These are phyloP conservation scores for Acer saccharum DNA, from an alignment of 345 rosid genomes.

Conservation along the genomic window DNA sequence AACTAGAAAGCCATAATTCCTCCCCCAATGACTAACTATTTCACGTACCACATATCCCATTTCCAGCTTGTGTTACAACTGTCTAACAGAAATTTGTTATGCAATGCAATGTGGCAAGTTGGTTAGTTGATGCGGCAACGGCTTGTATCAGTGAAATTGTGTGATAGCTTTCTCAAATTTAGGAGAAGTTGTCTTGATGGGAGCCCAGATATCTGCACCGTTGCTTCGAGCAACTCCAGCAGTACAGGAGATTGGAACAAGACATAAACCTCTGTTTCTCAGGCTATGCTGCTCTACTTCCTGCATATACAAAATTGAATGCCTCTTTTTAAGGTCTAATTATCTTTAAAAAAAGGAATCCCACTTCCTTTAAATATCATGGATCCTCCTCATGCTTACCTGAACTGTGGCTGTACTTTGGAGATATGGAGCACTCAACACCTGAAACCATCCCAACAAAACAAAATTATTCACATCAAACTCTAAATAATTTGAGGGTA, in stretches of 20 bases:
- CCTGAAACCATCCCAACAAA: conserved; percentile 52
- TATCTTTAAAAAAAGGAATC: neutral
- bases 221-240: conserved; percentile 80
- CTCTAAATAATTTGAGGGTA: neutral
- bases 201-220: conserved; percentile 98
- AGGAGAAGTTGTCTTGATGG: conserved; percentile 74
- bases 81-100: conserved; percentile 21
- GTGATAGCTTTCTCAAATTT: conserved; percentile 42
- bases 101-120: neutral
- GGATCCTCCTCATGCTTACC: conserved; percentile 42
- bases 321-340: neutral
- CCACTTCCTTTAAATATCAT: too few relatives aligned
- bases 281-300: conserved; percentile 60
- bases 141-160: conserved; percentile 29
- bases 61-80: conserved; percentile 10
- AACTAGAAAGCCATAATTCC: neutral
- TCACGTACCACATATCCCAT: conserved; percentile 16
- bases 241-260: conserved; percentile 75
- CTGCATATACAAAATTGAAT: conserved; percentile 28
- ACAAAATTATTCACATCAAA: conserved; percentile 14
- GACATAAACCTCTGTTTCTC: conserved; percentile 79
- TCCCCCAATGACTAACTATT: conserved; percentile 13
- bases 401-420: conserved; percentile 54
- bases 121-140: neutral
- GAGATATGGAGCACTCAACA: conserved; percentile 94